phyloP scores from a whole-genome alignment of 2,329 filamentous ascomycete genomes.

The Metarhizium rileyi region DNA sequence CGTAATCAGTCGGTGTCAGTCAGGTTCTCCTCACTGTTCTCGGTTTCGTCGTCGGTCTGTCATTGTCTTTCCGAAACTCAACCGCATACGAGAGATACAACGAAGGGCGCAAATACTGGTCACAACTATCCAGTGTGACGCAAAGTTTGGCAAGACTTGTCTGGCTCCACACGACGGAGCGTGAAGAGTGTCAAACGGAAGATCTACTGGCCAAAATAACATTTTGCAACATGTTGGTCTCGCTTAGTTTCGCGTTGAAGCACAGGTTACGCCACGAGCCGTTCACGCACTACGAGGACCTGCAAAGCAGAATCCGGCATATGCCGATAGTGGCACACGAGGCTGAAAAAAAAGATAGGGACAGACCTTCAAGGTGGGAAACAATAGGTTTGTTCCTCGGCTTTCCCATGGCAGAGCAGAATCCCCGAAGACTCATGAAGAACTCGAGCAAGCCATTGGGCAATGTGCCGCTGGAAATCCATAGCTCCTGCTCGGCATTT shows the following conservation, averaged over 20 bases:
- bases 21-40: conserved; percentile 65
- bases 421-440: conserved; percentile 62
- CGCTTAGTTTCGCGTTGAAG: conserved; percentile 36
- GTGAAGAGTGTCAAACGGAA: conserved; percentile 16
- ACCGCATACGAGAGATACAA: conserved; percentile 64
- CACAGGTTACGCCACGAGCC: conserved; percentile 45
- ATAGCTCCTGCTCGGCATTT: conserved; percentile 55
- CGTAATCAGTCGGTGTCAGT: not conserved
- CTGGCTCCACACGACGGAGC: conserved; percentile 25
- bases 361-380: not conserved
- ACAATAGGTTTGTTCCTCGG: conserved; percentile 54
- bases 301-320: conserved; percentile 49
- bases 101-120: conserved; percentile 47
- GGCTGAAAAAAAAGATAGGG: conserved; percentile 33
- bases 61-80: conserved; percentile 67
- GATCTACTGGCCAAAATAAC: conserved; percentile 27
- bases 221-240: conserved; percentile 34
- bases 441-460: conserved; percentile 55
- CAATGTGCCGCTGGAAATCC: conserved; percentile 62
- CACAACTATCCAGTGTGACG: conserved; percentile 34
- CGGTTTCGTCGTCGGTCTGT: conserved; percentile 73
- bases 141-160: conserved; percentile 46
- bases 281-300: conserved; percentile 42
- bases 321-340: conserved; percentile 56
- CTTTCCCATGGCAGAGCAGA: conserved; percentile 56